phyloP scores from a whole-genome alignment of 345 rosid genomes.

The Pistacia integerrima region DNA sequence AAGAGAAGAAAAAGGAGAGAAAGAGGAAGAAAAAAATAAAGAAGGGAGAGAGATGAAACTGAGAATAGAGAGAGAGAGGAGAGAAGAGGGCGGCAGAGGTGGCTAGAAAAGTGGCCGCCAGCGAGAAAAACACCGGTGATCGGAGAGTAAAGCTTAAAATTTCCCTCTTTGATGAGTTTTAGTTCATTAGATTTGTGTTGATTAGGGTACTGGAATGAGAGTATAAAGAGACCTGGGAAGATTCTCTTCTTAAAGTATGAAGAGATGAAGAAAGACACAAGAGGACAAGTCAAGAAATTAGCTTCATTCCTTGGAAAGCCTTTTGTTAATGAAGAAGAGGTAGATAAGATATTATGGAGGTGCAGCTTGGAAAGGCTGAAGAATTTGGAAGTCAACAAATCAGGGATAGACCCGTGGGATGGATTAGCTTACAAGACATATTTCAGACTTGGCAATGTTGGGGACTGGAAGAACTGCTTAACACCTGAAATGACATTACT shows the following conservation, averaged over 20 bases:
- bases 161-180: no score
- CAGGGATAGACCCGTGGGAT: not conserved
- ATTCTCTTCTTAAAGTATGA: conserved; percentile 11
- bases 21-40: no score
- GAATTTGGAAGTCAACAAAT: conserved; percentile 8
- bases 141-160: no score
- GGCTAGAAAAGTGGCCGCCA: no score
- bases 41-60: no score
- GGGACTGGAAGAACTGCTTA: not conserved
- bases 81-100: no score
- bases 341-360: not conserved
- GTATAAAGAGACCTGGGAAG: conserved; percentile 1
- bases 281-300: conserved; percentile 2
- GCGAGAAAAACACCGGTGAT: no score
- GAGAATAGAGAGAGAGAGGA: no score
- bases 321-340: not conserved
- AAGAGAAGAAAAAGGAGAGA: no score
- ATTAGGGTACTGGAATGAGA: conserved; percentile 14
- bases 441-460: not conserved
- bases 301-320: conserved; percentile 15
- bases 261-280: conserved; percentile 7
- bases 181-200: no score
- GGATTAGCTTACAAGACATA: not conserved
- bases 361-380: conserved; percentile 18
- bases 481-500: not conserved